Percentiles rank a stretch among this genome's conserved stretches.
phyloP scores from a whole-genome alignment of 345 rosid genomes.

The Lagerstroemia speciosa region DNA sequence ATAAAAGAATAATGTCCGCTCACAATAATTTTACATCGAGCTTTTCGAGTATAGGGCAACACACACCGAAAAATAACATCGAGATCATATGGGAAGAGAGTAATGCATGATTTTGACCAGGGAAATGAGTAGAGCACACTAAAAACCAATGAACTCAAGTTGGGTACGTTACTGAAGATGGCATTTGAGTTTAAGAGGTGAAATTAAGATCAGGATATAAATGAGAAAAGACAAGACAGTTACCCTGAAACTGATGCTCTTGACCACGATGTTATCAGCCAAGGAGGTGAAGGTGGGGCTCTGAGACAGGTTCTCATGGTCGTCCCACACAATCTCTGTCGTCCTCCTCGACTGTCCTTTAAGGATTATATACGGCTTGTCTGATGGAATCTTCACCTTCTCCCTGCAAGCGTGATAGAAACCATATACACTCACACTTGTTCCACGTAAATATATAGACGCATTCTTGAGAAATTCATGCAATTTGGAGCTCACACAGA shows the following conservation, averaged over 20 bases:
- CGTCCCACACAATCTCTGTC: constrained; percentile 60
- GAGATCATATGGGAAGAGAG: too few relatives aligned
- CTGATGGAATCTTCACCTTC: constrained; percentile 54
- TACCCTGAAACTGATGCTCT: constrained; percentile 45
- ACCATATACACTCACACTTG: not conserved
- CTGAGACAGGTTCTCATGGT: constrained; percentile 29
- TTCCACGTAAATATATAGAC: too few relatives aligned
- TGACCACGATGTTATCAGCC: constrained; percentile 47
- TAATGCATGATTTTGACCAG: too few relatives aligned
- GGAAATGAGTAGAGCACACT: too few relatives aligned
- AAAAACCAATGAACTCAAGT: too few relatives aligned
- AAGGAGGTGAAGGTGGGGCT: constrained; percentile 49
- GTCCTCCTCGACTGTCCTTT: constrained; percentile 41
- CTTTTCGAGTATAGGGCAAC: too few relatives aligned
- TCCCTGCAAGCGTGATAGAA: constrained; percentile 36
- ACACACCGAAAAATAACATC: too few relatives aligned
- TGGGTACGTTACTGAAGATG: not conserved
- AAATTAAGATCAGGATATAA: not conserved
- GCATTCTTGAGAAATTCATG: too few relatives aligned
- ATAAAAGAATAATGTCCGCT: too few relatives aligned
- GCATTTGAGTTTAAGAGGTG: not conserved
- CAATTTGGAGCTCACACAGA: too few relatives aligned
- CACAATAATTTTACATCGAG: too few relatives aligned
- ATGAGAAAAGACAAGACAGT: not conserved
- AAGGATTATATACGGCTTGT: constrained; percentile 52